Evolutionary conservation across 2,329 filamentous ascomycete species (phyloP), one percentile per base, ranked within the genome.

Genomic region (Gremmenia infestans): DNA sequence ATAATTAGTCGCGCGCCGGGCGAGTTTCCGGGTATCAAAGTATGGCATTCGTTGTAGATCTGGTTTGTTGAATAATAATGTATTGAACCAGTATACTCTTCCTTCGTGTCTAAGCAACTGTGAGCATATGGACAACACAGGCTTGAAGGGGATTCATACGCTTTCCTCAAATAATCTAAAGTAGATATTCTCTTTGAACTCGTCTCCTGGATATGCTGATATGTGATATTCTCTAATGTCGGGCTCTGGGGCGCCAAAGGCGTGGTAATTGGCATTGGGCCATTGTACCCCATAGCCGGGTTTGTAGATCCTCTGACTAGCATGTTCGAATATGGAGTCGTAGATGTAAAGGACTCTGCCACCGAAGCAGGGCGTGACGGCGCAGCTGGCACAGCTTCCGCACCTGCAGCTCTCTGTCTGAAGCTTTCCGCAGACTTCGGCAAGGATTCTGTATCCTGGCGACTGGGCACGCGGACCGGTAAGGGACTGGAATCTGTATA

Each of bases 71-170:
- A 96, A 96, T 68, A 96, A 88, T 58, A 96, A 83, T 0, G 94
- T 97, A 74, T 97, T 97, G 78, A 97, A 97, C 92, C 94, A 97
- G 76, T 96, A 97, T 43, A 96, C 86, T 56, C 91, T 86, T 58
- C 93, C 92, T 74, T 97, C 91, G 70, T 99, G 92, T 28, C 91
- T 96, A 70, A 51, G 53, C 5, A 46, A 15, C n/a, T 39, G 42
- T 55, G 58, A 49, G 54, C 22, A 52, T 36, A 50, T 14, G 2
- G 22, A 15, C 7, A n/a, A 11, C 22, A 43, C 5, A 15, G 23
- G 14, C 15, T 37, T 39, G 6, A 17, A 11, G 37, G 15, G 51
- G 35, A 17, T 23, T 80, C 89, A 65, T 75, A 96, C 91, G 91
- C 88, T 75, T 95, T 96, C 60, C 92, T 84, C 61, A 99, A 73